Conservation (phyloP, 139 green algal species). For the Zygnema circumcarinatum region DNA sequence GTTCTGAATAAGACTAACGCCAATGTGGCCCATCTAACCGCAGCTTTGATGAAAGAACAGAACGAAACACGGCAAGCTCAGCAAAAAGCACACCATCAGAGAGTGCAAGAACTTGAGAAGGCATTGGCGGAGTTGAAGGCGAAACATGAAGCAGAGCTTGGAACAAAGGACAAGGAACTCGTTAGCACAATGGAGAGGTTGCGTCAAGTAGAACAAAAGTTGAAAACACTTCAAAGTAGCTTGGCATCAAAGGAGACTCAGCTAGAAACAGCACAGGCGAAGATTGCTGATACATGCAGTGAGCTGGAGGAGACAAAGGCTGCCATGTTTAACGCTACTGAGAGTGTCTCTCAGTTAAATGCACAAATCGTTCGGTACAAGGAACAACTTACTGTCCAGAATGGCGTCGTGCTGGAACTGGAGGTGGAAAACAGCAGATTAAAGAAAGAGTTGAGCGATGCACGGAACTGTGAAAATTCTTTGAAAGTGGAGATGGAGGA, state of each 20-base stretch:
- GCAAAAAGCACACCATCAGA: not conserved
- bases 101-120: not conserved
- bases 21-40: not conserved
- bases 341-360: not conserved
- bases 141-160: not conserved
- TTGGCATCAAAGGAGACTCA: not conserved
- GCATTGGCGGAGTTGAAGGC: not conserved
- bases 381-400: not conserved
- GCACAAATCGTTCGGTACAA: not conserved
- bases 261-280: slow-evolving; percentile 9
- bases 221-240: not conserved
- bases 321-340: not conserved
- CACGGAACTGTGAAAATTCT: not conserved
- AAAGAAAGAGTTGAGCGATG: not conserved
- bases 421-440: not conserved
- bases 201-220: not conserved
- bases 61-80: not conserved
- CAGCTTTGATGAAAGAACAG: not conserved
- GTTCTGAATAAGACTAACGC: not conserved
- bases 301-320: not conserved
- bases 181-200: not conserved
- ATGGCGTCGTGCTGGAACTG: not conserved
- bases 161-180: not conserved
- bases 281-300: not conserved
- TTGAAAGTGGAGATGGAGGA: not conserved